Base-by-base conservation (phyloP, 2,329 filamentous ascomycete genomes). In the Metarhizium sp. region DNA sequence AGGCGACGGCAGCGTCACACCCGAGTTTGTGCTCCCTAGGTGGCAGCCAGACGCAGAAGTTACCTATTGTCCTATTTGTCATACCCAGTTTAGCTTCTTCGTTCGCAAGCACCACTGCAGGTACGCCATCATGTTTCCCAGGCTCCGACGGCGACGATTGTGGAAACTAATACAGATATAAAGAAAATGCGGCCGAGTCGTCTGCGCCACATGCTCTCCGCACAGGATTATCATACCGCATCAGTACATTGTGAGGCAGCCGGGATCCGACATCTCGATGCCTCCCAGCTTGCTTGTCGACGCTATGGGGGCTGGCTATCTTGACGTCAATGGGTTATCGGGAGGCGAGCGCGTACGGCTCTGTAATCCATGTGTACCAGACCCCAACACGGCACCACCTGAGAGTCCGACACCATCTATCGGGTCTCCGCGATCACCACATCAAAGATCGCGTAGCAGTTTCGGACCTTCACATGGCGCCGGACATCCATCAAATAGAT, bases 171-270 rank as follows among this genome's bases (percentile, higher is more conserved):
- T 49, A 6, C 14, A n/a, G 14, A 20, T 48, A 4, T 3, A 20
- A 50, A 88, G 86, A 62, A 96, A 96, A 80, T 97, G 92, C 67
- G 92, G 92, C 49, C 79, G 91, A 58, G 92, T 97, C 8, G 92
- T 97, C 29, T 97, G 92, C 71, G 85, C 86, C 56, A 78, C 84
- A 20, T 97, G 92, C 73, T 96, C 92, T 2, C 92, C 92, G 3
- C 92, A 97, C 70, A 84, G 91, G 58, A 97, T 97, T 66, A 95
- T 89, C 3, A 96, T 97, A 59, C 92, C 92, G 1, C 82, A 92
- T 60, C 89, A 94, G 66, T 97, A 90, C 68, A 96, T 97, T 60
- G 91, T 96, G 30, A 86, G 87, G 50, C 88, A 89, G 3, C 87
- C 88, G 1, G 77, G 68, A 55, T 59, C 69, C 42, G 75, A 78